Percentiles rank a stretch among this genome's conserved stretches.
Evolutionary conservation across 2,329 filamentous ascomycete species (phyloP).

Genomic region (Cercospora citrullina): DNA sequence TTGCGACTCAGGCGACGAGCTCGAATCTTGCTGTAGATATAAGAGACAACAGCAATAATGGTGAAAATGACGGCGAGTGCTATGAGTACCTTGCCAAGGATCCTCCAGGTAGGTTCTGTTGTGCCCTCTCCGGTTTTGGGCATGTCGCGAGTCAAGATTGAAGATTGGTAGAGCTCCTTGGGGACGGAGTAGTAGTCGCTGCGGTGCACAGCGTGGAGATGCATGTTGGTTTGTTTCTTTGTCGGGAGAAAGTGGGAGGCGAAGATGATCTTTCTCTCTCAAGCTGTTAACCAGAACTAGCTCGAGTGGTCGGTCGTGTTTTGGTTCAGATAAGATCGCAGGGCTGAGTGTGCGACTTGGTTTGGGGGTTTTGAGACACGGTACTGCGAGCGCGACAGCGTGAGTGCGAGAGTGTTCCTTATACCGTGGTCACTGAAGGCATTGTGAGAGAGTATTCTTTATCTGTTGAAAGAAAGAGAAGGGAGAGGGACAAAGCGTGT

Average conservation of each 20-base stretch:
- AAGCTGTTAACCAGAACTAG: conserved; percentile 1
- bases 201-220: conserved; percentile 14
- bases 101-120: not conserved
- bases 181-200: conserved; percentile 15
- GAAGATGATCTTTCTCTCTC: not conserved
- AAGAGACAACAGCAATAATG: not conserved
- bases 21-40: not conserved
- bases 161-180: not conserved
- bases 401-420: not conserved
- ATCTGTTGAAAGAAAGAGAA: not conserved
- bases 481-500: not conserved
- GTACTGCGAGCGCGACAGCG: not conserved
- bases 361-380: not conserved
- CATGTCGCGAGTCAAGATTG: conserved; percentile 11
- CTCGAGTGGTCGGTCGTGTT: not conserved
- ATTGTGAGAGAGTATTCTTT: not conserved
- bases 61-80: not conserved
- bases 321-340: not conserved
- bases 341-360: not conserved
- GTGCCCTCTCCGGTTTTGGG: conserved; percentile 10
- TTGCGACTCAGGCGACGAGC: not conserved
- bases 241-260: not conserved
- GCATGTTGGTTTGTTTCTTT: conserved; percentile 8
- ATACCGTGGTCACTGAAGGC: not conserved
- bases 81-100: conserved; percentile 7